Evolutionary conservation across 352 stramenopile species (phyloP).

Genomic region (Globisporangium barbulae): DNA sequence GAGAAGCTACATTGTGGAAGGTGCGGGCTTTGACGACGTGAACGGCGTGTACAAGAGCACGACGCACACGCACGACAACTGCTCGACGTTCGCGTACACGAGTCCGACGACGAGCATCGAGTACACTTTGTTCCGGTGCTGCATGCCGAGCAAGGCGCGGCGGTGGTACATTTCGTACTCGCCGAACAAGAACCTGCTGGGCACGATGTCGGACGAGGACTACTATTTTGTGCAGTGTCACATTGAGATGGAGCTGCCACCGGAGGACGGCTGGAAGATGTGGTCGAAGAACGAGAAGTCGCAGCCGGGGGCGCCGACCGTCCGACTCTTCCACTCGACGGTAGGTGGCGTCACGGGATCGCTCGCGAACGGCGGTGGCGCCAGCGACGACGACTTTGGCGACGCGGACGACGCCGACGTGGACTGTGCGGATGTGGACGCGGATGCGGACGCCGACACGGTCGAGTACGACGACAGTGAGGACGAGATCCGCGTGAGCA

Average conservation of each 20-base stretch:
- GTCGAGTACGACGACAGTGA: conserved; percentile 89
- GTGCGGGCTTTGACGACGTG: conserved; percentile 85
- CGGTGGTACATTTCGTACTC: conserved; percentile 99
- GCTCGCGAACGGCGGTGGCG: conserved; percentile 9
- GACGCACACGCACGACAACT: conserved; percentile 68
- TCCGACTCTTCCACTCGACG: conserved; percentile 71
- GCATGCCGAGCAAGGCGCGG: conserved; percentile 96
- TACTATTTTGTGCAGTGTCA: conserved; percentile 86
- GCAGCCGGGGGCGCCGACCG: conserved; percentile 49
- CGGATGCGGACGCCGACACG: conserved; percentile 75
- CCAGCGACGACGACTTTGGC: conserved; percentile 21
- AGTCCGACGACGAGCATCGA: conserved; percentile 52
- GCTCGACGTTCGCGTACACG: conserved; percentile 61
- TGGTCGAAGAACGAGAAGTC: conserved; percentile 88
- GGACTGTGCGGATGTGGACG: conserved; percentile 60
- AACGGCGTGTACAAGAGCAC: conserved; percentile 95
- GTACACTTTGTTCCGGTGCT: conserved; percentile 97
- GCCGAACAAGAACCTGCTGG: conserved; percentile 79
- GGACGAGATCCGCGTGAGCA: conserved; percentile 88
- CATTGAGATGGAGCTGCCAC: conserved; percentile 75
- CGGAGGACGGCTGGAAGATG: conserved; percentile 79
- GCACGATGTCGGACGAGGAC: conserved; percentile 84
- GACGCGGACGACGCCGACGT: conserved; percentile 37
- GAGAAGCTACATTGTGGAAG: conserved; percentile 85
- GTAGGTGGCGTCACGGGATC: conserved; percentile 21